Percentiles rank a stretch among this genome's conserved stretches.
Conservation (phyloP, 1,139 yeast species). For the Nakaseomyces glabratus region DNA sequence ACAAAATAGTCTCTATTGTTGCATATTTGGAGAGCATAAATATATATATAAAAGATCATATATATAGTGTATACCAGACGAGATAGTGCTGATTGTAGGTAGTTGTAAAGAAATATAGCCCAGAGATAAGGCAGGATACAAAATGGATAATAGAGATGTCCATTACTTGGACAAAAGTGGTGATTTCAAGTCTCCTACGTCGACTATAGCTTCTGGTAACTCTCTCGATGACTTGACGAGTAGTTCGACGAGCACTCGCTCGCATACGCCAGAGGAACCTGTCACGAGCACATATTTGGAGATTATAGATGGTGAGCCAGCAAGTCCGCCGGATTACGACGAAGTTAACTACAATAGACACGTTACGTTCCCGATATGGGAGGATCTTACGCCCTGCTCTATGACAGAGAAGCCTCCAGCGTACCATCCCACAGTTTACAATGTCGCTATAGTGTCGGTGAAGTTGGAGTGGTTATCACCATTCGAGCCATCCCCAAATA, state of each 20-base stretch:
- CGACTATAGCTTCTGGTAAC: background rate
- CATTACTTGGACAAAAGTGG: no score
- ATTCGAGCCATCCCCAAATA: constrained; percentile 48
- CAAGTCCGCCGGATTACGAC: constrained; percentile 39
- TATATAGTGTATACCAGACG: no score
- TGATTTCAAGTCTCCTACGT: background rate
- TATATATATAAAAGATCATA: no score
- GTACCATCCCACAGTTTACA: constrained; percentile 49
- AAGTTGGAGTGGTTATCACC: constrained; percentile 62
- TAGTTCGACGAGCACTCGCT: background rate
- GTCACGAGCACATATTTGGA: constrained; percentile 23
- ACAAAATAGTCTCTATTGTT: no score
- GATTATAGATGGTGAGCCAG: constrained; percentile 43
- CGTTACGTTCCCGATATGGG: constrained; percentile 40
- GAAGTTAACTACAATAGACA: constrained; percentile 32
- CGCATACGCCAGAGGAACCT: background rate
- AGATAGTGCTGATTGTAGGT: no score
- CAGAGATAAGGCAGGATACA: no score
- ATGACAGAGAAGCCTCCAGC: constrained; percentile 37
- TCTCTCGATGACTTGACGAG: constrained; percentile 3
- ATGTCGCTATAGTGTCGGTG: constrained; percentile 42
- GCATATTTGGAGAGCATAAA: no score
- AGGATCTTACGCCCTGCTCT: constrained; percentile 21
- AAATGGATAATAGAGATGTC: no score
- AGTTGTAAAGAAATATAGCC: no score